phyloP scores from a whole-genome alignment of 1,284 basidiomycete species.

The Cronartium ribicola region DNA sequence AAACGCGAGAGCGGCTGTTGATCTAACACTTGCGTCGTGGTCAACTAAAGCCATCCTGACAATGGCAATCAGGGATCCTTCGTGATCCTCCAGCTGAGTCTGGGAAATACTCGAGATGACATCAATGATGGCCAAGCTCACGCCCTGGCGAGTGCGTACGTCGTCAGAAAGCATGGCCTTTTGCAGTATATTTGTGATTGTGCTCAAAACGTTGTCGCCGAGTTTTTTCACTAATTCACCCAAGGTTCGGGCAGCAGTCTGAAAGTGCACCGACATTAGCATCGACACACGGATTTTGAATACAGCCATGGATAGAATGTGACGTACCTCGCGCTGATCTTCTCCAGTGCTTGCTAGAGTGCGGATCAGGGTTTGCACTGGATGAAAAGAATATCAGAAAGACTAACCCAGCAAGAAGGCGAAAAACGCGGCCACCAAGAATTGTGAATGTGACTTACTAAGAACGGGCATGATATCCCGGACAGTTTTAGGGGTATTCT shows the following conservation, averaged over 20 bases:
- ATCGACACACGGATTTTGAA: background rate
- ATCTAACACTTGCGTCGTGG: slow-evolving; percentile 75
- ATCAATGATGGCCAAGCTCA: slow-evolving; percentile 80
- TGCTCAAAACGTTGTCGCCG: slow-evolving; percentile 83
- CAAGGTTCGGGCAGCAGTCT: slow-evolving; percentile 68
- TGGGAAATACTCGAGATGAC: slow-evolving; percentile 85
- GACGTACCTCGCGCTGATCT: slow-evolving; percentile 33
- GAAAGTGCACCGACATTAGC: background rate
- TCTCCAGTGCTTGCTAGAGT: slow-evolving; percentile 39
- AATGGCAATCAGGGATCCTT: slow-evolving; percentile 80
- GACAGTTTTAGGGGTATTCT: slow-evolving; percentile 57
- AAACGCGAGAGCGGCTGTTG: slow-evolving; percentile 89
- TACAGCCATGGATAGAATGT: background rate
- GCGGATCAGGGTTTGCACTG: slow-evolving; percentile 41
- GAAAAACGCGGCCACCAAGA: background rate
- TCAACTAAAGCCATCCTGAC: slow-evolving; percentile 84
- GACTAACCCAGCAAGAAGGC: background rate
- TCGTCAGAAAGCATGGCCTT: slow-evolving; percentile 60
- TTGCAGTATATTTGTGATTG: slow-evolving; percentile 74
- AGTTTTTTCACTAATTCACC: slow-evolving; percentile 91
- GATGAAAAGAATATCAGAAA: background rate
- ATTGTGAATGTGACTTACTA: slow-evolving; percentile 56
- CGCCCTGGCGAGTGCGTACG: slow-evolving; percentile 74
- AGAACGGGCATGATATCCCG: slow-evolving; percentile 88
- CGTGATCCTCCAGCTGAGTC: slow-evolving; percentile 79